Conservation (phyloP, 352 stramenopile genomes). For the Phytopythium kandeliae region DNA sequence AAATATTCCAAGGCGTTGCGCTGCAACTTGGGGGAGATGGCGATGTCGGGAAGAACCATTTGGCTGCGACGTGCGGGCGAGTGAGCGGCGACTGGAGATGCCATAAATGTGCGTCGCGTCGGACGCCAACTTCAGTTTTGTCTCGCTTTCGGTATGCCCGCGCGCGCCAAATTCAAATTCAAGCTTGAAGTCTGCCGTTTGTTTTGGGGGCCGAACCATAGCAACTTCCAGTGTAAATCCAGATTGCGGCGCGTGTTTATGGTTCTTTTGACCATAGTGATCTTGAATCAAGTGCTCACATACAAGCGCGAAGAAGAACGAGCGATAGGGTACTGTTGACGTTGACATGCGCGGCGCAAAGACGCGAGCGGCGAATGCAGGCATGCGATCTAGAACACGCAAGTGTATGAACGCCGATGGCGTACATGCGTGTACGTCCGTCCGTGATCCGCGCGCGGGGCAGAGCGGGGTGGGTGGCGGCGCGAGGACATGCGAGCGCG, state of each 20-base stretch:
- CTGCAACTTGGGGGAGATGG: neutral
- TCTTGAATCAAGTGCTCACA: too few relatives aligned
- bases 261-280: too few relatives aligned
- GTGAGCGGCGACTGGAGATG: too few relatives aligned
- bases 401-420: neutral
- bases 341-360: slow-evolving; percentile 5
- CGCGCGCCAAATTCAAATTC: neutral
- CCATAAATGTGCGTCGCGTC: too few relatives aligned
- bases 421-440: neutral
- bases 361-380: neutral
- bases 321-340: slow-evolving; percentile 2
- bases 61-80: too few relatives aligned
- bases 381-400: neutral
- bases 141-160: slow-evolving; percentile 1
- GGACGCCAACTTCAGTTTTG: neutral
- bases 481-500: neutral
- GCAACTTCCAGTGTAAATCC: neutral
- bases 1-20: neutral
- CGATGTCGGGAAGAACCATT: neutral
- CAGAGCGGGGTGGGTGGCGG: too few relatives aligned
- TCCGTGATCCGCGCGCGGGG: too few relatives aligned
- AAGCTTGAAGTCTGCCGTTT: slow-evolving; percentile 1
- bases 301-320: neutral
- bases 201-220: neutral
- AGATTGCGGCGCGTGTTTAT: neutral